These are phyloP conservation scores for Cercophora newfieldiana DNA, from an alignment of 495 filamentous ascomycete species.

Conservation along the genomic window DNA sequence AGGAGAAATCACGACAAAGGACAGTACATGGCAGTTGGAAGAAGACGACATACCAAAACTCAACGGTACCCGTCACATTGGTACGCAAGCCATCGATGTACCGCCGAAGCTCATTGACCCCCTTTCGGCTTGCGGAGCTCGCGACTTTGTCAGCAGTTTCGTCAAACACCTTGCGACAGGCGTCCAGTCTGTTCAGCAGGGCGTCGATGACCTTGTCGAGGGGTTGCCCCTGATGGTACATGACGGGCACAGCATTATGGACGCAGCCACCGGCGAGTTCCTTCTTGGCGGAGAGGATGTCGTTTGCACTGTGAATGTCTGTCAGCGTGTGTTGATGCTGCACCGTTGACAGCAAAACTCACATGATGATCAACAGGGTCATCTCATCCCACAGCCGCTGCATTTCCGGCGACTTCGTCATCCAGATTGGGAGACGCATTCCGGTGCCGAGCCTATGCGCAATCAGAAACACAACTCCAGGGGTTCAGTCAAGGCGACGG, in stretches of 20 bases:
- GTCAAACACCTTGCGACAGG: conserved; percentile 6
- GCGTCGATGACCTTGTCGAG: conserved; percentile 7
- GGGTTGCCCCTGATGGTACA: conserved; percentile 10
- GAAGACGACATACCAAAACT: conserved; percentile 17
- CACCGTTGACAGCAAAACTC: background rate
- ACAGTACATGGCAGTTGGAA: background rate
- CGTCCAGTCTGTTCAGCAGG: background rate
- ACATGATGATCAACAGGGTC: conserved; percentile 16
- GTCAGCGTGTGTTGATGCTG: background rate
- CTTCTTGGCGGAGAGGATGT: conserved; percentile 22
- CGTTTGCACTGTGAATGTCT: conserved; percentile 2
- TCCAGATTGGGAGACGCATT: background rate
- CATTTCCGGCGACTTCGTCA: conserved; percentile 13
- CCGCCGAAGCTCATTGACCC: background rate
- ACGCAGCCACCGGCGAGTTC: conserved; percentile 19
- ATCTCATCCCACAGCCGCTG: conserved; percentile 17
- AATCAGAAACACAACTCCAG: background rate
- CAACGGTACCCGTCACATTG: conserved; percentile 13
- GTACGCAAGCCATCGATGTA: conserved; percentile 16
- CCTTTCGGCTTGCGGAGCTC: background rate
- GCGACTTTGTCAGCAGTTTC: background rate
- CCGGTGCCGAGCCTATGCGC: background rate
- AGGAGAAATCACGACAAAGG: background rate
- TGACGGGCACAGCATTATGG: conserved; percentile 18
- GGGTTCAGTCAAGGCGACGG: background rate